A percentile compares a stretch with the other conserved stretches of the same genome.
phyloP scores from a whole-genome alignment of 148 eudicot species.

The Rhododendron ferrugineum region DNA sequence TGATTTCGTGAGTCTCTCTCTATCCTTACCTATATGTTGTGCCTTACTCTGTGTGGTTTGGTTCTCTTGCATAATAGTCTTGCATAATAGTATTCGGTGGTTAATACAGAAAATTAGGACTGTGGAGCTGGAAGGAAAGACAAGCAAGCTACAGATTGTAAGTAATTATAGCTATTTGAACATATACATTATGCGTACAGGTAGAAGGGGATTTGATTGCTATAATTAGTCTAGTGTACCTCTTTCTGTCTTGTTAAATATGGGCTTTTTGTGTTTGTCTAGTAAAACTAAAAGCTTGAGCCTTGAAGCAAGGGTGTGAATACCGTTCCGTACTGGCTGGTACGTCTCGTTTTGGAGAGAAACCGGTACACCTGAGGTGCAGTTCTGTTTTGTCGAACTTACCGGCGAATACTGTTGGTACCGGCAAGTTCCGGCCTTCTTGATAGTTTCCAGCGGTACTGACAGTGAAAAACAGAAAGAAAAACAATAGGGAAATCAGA shows the following conservation, averaged over 20 bases:
- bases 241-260: background rate
- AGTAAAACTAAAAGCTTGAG: background rate
- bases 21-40: background rate
- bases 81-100: background rate
- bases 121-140: constrained; percentile 83
- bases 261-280: background rate
- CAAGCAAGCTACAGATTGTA: constrained; percentile 86
- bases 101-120: constrained; percentile 77
- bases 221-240: background rate
- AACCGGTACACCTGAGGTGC: no score
- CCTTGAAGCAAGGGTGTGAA: background rate
- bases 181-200: background rate
- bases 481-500: no score
- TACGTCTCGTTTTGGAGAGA: no score
- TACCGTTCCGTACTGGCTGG: no score
- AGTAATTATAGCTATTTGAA: constrained; percentile 22
- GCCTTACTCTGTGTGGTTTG: background rate
- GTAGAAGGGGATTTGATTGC: background rate
- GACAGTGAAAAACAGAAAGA: no score
- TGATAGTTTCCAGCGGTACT: no score
- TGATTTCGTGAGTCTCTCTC: constrained; percentile 60
- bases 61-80: background rate
- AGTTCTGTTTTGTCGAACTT: no score
- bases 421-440: no score
- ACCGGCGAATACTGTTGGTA: no score